Percentiles rank a stretch among this genome's conserved stretches.
Evolutionary conservation across 371 early-diverging fungal genomes (phyloP).

Genomic region (Blakeslea trispora): DNA sequence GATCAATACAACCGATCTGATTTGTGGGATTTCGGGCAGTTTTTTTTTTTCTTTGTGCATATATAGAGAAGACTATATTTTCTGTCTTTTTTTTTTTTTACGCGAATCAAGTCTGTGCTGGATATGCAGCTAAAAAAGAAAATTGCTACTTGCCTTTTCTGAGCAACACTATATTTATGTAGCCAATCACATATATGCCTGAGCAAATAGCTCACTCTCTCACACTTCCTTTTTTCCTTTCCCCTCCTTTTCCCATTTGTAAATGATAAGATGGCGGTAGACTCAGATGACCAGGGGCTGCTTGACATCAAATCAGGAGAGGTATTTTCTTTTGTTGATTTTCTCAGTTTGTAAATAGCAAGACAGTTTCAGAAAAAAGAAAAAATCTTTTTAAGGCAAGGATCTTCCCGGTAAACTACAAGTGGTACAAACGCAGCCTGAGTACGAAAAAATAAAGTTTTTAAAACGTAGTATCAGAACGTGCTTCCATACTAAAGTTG

Average conservation of each 20-base stretch:
- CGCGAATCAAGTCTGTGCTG: neutral
- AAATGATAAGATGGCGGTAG: no score
- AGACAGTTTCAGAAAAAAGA: no score
- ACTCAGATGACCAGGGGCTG: no score
- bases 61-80: neutral
- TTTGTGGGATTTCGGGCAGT: neutral
- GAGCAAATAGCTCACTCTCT: no score
- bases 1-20: neutral
- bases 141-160: constrained; percentile 1
- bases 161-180: neutral
- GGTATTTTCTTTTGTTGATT: no score
- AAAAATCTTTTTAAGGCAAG: constrained; percentile 15
- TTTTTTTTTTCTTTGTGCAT: neutral
- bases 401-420: constrained; percentile 11
- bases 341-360: no score
- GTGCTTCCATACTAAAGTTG: constrained; percentile 9
- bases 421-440: neutral
- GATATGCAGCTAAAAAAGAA: neutral
- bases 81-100: neutral
- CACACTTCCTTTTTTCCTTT: no score
- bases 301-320: neutral
- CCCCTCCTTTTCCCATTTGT: no score
- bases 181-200: constrained; percentile 1
- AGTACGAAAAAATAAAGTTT: neutral
- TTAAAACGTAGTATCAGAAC: constrained; percentile 5